Percentiles rank a stretch among this genome's conserved stretches.
phyloP scores from a whole-genome alignment of 768 basidiomycete genomes.

The Russula lepida region DNA sequence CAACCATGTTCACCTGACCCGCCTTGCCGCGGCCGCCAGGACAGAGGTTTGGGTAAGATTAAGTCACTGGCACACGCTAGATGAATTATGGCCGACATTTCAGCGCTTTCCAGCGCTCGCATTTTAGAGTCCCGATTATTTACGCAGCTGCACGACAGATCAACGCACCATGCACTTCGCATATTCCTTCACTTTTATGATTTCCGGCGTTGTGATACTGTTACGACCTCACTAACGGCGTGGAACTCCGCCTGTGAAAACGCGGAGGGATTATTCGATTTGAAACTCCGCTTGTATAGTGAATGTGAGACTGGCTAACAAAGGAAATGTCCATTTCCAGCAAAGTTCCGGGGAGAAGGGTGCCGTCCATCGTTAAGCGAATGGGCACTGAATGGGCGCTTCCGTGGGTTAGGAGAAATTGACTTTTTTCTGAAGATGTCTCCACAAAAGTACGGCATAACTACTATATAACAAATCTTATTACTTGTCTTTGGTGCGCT shows the following conservation, averaged over 20 bases:
- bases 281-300: not conserved
- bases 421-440: too few relatives aligned
- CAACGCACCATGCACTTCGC: not conserved
- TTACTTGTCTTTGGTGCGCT: too few relatives aligned
- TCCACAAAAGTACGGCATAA: too few relatives aligned
- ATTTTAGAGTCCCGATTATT: not conserved
- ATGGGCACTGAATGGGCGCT: too few relatives aligned
- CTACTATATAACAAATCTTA: too few relatives aligned
- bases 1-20: not conserved
- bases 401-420: too few relatives aligned
- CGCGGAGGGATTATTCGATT: not conserved
- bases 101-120: not conserved
- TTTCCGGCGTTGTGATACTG: not conserved
- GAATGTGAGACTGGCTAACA: too few relatives aligned
- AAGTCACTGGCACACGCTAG: not conserved
- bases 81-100: not conserved
- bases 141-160: not conserved
- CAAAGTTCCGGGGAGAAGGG: too few relatives aligned
- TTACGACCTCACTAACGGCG: not conserved
- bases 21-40: not conserved
- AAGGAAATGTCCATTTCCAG: too few relatives aligned
- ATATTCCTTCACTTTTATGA: not conserved
- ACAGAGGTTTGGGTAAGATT: not conserved
- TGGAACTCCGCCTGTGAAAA: not conserved
- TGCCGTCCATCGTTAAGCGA: too few relatives aligned